These are phyloP conservation scores for Panellus pusillus DNA, from an alignment of 768 basidiomycete species.

Conservation along the genomic window DNA sequence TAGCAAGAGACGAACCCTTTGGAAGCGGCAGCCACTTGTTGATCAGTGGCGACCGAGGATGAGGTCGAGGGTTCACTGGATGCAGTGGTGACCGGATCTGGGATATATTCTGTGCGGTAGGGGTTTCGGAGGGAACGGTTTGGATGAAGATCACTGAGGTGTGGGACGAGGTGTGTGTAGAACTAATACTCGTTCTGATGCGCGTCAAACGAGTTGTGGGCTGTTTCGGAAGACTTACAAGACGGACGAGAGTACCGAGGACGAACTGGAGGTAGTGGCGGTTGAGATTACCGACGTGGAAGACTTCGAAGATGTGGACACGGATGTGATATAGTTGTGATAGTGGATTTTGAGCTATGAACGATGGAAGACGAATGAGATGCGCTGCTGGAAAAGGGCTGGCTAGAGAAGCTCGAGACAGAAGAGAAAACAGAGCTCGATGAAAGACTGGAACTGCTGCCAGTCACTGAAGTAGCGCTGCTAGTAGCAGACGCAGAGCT, in stretches of 20 bases:
- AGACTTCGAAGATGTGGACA: slow-evolving; percentile 15
- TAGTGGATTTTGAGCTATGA: not conserved
- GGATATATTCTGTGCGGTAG: not conserved
- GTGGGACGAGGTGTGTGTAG: not conserved
- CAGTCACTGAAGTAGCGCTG: not conserved
- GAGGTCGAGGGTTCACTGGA: not conserved
- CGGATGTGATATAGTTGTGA: no score
- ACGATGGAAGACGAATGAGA: not conserved
- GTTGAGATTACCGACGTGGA: slow-evolving; percentile 20
- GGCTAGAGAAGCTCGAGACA: not conserved
- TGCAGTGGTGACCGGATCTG: not conserved
- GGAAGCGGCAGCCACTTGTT: slow-evolving; percentile 10
- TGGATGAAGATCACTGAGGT: not conserved
- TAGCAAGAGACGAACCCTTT: slow-evolving; percentile 1
- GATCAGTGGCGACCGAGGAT: not conserved
- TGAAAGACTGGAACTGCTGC: not conserved
- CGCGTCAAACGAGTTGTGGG: not conserved
- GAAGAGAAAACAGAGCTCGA: not conserved
- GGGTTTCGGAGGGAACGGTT: no score
- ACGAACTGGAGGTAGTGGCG: slow-evolving; percentile 39
- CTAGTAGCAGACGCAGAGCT: not conserved
- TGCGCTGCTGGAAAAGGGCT: not conserved
- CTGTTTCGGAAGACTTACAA: slow-evolving; percentile 45
- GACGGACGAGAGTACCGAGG: slow-evolving; percentile 59
- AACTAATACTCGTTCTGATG: not conserved